Evolutionary conservation across 192 early-diverging fungal species (phyloP).

Genomic region (Irineochytrium annulatum): DNA sequence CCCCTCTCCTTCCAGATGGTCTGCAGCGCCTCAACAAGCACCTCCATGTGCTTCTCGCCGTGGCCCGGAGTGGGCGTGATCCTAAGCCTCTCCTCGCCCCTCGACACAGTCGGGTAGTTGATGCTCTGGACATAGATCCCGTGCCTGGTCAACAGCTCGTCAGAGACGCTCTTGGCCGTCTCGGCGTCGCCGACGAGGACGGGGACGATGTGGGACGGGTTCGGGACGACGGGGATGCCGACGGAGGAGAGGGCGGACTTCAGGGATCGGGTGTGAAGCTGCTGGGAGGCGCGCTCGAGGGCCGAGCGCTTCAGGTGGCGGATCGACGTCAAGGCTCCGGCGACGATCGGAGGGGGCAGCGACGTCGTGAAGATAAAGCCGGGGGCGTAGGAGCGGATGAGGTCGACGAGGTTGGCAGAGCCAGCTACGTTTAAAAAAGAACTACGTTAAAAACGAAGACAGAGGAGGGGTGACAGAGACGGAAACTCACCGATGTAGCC

Average conservation of each 20-base stretch:
- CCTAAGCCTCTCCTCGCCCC: constrained; percentile 91
- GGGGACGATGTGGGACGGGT: constrained; percentile 99
- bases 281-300: constrained; percentile 86
- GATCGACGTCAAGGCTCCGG: constrained; percentile 88
- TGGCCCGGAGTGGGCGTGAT: constrained; percentile 98
- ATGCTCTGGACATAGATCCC: constrained; percentile 97
- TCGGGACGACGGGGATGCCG: constrained; percentile 95
- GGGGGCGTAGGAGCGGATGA: constrained; percentile 94
- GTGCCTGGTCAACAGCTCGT: constrained; percentile 85
- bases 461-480: not conserved
- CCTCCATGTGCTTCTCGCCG: constrained; percentile 70
- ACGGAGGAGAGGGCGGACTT: constrained; percentile 74
- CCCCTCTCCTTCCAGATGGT: constrained; percentile 84
- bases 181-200: constrained; percentile 97
- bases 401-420: constrained; percentile 81
- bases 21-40: constrained; percentile 77
- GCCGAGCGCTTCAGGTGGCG: constrained; percentile 83
- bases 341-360: constrained; percentile 86
- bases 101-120: constrained; percentile 84
- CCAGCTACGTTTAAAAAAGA: constrained; percentile 39
- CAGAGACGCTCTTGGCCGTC: constrained; percentile 85
- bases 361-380: constrained; percentile 99
- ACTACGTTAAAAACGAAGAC: not conserved
- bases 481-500: constrained; percentile 74
- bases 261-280: constrained; percentile 84